Evolutionary conservation across 2,329 filamentous ascomycete genomes (phyloP), one percentile per base, ranked within the genome.

Genomic region (Corniculantispora saksenae): DNA sequence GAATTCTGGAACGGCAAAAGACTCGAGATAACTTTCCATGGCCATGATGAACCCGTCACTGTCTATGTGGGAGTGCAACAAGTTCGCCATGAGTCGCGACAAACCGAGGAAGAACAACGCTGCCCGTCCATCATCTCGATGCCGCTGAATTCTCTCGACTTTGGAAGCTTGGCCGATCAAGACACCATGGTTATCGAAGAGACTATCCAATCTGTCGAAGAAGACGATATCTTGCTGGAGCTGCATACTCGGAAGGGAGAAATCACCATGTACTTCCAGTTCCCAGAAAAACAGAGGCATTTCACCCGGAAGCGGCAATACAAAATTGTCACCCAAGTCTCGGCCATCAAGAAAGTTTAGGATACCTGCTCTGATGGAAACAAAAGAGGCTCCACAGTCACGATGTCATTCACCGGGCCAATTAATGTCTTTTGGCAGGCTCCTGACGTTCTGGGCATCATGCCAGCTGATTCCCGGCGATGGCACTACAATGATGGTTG

Each of bases 161-260:
- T 93, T 69, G 91, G 91, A 0, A 79, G 87, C 48, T 81, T 87
- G 76, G 70, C 83, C 1, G 76, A 81, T 1, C 81, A 84, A 5
- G 78, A 76, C 3, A 79, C 80, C 0, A 87, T 93, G 82, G 84
- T 89, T 72, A 75, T 81, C 10, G 85, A 91, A 82, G 83, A 83
- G 61, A 82, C 79, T 3, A 69, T 80, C 35, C 27, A 64, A 2
- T 59, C 64, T 2, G 3, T 29, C 1, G 55, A 40, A 3, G 10
- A 54, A 7, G 63, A 63, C 2, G 66, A 69, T 1, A 32, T 78
- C 6, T 71, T 67, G 19, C 43, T 80, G 13, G 72, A 75, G 54
- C 59, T 78, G 1, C 73, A 79, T 45, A 43, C 56, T 1, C 38
- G 19, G 17, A 57, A 23, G 19, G 70, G 76, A 38, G 70, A 68